Evolutionary conservation across 2,329 filamentous ascomycete species (phyloP), one percentile per base, ranked within the genome.

Genomic region (Trichoderma gracile): DNA sequence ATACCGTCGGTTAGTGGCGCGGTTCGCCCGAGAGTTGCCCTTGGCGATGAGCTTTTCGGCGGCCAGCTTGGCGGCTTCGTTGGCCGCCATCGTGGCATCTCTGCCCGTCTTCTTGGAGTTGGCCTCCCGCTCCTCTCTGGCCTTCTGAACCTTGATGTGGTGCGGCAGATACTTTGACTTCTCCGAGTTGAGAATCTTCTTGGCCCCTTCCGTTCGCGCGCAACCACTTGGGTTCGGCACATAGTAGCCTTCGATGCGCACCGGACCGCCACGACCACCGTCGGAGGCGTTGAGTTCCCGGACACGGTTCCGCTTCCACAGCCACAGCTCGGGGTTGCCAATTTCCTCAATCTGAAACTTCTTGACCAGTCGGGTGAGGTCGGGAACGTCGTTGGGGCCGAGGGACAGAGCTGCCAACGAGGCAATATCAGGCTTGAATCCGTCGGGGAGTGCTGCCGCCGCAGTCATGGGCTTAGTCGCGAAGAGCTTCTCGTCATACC

Each of bases 101-200:
- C 86, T 90, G 65, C 83, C 87, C 70, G 81, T 89, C 80, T 82
- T 86, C 79, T 84, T 90, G 73, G 77, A 86, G 50, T 82, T 81
- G n/a, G 89, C 89, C 76, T 97, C 90, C n/a, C 93, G 90, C 76
- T 95, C 93, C 76, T 97, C 93, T 58, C 93, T 87, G 25, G 90
- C 92, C 78, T 90, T 95, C 76, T 95, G 91, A 21, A 99, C 92
- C 73, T 96, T 96, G 79, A 99, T 95, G 69, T 96, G 93, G 81
- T 99, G 95, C 46, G 95, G 95, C 8, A 99, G 84, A 74, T 99
- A 99, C 74, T 97, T 97, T 30, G 93, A 97, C 80, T 99, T 99
- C 76, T 99, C 95, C 0, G 92, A 92, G 75, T 99, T 96, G 67
- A 96, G 84, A 64, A 99, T 98, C 81, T 94, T 96, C 81, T 96